Percentiles rank a stretch among this genome's conserved stretches.
Evolutionary conservation across 2,329 filamentous ascomycete species (phyloP).

Genomic region (Dactylellina sp.): DNA sequence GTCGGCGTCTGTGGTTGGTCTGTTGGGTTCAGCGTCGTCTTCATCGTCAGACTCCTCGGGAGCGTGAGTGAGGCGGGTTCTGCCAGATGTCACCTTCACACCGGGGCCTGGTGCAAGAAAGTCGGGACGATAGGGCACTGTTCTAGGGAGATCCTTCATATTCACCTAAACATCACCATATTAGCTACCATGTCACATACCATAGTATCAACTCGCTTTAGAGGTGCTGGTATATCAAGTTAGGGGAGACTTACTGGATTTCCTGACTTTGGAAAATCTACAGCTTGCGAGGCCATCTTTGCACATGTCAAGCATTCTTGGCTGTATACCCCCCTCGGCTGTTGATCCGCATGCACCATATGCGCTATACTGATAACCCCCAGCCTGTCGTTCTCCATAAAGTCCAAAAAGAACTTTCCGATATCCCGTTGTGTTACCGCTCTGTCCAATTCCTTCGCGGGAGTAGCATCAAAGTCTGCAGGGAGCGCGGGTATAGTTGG

Average conservation of each 20-base stretch:
- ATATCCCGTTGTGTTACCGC: slow-evolving; percentile 75
- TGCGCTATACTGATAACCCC: slow-evolving; percentile 75
- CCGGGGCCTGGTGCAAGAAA: slow-evolving; percentile 60
- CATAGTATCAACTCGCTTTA: too few species aligned
- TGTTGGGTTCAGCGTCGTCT: slow-evolving; percentile 64
- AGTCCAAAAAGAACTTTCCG: slow-evolving; percentile 81
- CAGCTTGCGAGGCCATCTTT: slow-evolving; percentile 75
- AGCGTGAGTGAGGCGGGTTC: slow-evolving; percentile 61
- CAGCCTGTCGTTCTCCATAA: slow-evolving; percentile 76
- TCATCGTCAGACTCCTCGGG: slow-evolving; percentile 66
- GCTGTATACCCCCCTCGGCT: slow-evolving; percentile 68
- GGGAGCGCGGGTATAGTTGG: slow-evolving; percentile 67
- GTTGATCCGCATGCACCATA: slow-evolving; percentile 73
- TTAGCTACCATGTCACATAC: slow-evolving; percentile 73
- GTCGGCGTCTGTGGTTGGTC: slow-evolving; percentile 59
- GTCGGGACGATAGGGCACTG: slow-evolving; percentile 57
- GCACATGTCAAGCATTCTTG: slow-evolving; percentile 70
- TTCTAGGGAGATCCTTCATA: slow-evolving; percentile 54
- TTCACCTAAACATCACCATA: slow-evolving; percentile 63
- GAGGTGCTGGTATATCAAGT: too few species aligned
- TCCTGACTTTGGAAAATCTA: slow-evolving; percentile 82
- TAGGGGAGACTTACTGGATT: slow-evolving; percentile 65
- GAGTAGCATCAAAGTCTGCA: slow-evolving; percentile 75
- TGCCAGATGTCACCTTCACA: slow-evolving; percentile 40
- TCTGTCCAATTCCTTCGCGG: slow-evolving; percentile 72